Evolutionary conservation across 352 stramenopile species (phyloP).

Genomic region (Chrysophaeum taylorii): DNA sequence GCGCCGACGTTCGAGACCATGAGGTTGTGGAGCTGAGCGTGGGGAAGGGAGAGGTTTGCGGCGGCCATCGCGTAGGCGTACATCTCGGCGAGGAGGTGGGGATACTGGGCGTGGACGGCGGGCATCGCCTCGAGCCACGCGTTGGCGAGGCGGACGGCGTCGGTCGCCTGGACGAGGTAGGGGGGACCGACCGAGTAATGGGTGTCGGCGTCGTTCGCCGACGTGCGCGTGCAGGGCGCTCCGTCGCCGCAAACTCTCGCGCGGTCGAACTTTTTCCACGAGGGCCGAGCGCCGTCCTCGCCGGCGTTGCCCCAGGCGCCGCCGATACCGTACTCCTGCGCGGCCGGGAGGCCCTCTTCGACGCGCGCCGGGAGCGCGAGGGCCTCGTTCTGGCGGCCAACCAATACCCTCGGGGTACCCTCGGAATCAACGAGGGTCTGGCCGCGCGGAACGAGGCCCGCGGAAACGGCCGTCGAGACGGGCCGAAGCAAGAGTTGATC

Average conservation of each 20-base stretch:
- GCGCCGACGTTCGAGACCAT: slow-evolving; percentile 9
- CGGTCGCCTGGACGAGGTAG: slow-evolving; percentile 43
- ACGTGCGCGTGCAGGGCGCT: slow-evolving; percentile 22
- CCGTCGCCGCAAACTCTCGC: background rate
- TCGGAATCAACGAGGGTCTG: background rate
- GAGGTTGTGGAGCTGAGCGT: slow-evolving; percentile 8
- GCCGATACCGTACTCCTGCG: slow-evolving; percentile 50
- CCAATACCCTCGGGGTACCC: background rate
- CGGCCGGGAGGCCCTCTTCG: slow-evolving; percentile 40
- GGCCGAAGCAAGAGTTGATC: slow-evolving; percentile 54
- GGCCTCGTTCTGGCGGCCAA: background rate
- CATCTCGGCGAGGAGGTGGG: slow-evolving; percentile 54
- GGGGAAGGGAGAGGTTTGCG: slow-evolving; percentile 35
- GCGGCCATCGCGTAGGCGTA: slow-evolving; percentile 60
- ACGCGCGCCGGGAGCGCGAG: slow-evolving; percentile 28
- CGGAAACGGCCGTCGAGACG: slow-evolving; percentile 44
- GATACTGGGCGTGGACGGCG: slow-evolving; percentile 40
- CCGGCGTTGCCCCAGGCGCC: slow-evolving; percentile 39
- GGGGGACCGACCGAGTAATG: slow-evolving; percentile 47
- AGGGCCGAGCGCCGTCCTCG: slow-evolving; percentile 23
- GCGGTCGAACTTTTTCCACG: background rate
- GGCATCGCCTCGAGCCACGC: slow-evolving; percentile 46
- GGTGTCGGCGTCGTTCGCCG: slow-evolving; percentile 25
- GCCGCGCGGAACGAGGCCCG: background rate
- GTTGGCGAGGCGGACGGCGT: slow-evolving; percentile 46